Evolutionary conservation across 2,329 filamentous ascomycete species (phyloP).

Genomic region (Penicillium psychrosexuale): DNA sequence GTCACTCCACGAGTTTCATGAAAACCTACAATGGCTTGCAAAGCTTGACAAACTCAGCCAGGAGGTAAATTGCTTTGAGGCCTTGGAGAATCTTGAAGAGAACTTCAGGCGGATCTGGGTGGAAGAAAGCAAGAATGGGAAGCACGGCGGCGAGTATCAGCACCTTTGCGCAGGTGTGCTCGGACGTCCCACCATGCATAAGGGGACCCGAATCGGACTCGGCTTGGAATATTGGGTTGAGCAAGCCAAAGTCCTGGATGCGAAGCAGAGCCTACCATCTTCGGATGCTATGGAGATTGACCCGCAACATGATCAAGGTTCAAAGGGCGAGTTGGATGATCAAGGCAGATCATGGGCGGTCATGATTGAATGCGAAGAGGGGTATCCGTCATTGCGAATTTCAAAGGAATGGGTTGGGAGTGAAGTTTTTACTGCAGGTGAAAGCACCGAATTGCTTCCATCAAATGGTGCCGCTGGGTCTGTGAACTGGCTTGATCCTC

Average conservation of each 20-base stretch:
- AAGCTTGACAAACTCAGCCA: slow-evolving; percentile 45
- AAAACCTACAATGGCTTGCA: slow-evolving; percentile 45
- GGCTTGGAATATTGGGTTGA: slow-evolving; percentile 44
- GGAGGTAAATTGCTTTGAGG: slow-evolving; percentile 47
- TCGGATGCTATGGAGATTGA: slow-evolving; percentile 37
- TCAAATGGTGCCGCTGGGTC: slow-evolving; percentile 22
- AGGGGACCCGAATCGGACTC: slow-evolving; percentile 39
- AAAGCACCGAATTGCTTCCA: slow-evolving; percentile 24
- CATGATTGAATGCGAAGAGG: slow-evolving; percentile 46
- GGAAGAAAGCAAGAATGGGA: slow-evolving; percentile 37
- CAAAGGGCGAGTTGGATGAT: slow-evolving; percentile 18
- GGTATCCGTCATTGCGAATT: slow-evolving; percentile 44
- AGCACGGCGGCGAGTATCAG: slow-evolving; percentile 32
- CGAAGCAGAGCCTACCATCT: slow-evolving; percentile 25
- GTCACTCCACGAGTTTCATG: slow-evolving; percentile 38
- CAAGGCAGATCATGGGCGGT: slow-evolving; percentile 34
- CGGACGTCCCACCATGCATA: slow-evolving; percentile 44
- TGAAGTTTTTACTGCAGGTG: slow-evolving; percentile 32
- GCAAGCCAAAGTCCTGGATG: slow-evolving; percentile 35
- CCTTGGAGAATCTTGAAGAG: slow-evolving; percentile 44
- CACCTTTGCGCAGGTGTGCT: slow-evolving; percentile 43
- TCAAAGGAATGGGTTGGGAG: slow-evolving; percentile 44
- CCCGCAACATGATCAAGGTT: slow-evolving; percentile 17
- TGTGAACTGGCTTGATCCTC: slow-evolving; percentile 43
- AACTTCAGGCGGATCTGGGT: slow-evolving; percentile 45